These are phyloP conservation scores for Anisodus acutangulus DNA, from an alignment of 257 asterid species.

Conservation along the genomic window DNA sequence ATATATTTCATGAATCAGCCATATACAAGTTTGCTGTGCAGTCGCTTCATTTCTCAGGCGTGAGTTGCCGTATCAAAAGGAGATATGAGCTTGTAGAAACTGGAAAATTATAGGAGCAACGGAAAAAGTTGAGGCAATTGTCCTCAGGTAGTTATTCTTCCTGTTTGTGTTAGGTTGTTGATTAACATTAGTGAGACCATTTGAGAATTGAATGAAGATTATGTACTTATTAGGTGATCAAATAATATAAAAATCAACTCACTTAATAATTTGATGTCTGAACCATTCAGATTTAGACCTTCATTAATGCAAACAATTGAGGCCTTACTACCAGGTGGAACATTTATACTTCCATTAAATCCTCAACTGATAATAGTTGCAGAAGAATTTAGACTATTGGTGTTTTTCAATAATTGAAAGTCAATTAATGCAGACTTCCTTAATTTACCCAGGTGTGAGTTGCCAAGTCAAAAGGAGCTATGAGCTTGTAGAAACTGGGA, in stretches of 20 bases:
- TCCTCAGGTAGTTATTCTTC: no score
- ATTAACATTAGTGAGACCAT: no score
- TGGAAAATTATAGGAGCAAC: not conserved
- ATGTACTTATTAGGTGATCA: no score
- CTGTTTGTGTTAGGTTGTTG: no score
- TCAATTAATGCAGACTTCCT: not conserved
- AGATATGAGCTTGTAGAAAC: conserved; percentile 13
- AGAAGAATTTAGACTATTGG: not conserved
- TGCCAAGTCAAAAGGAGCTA: not conserved
- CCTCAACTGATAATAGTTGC: not conserved
- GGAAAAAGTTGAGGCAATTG: no score
- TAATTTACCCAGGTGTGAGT: conserved; percentile 10
- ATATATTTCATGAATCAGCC: conserved; percentile 13
- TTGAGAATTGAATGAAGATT: no score
- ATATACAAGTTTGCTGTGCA: not conserved
- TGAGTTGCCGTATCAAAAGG: not conserved
- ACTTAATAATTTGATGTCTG: not conserved
- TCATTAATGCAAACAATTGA: not conserved
- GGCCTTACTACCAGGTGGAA: not conserved
- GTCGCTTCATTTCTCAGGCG: not conserved
- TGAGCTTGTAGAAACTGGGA: conserved; percentile 5
- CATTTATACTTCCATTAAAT: not conserved
- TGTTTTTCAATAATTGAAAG: not conserved
- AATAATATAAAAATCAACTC: no score
- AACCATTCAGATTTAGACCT: not conserved